Evolutionary conservation across 2,329 filamentous ascomycete genomes (phyloP), one percentile per base, ranked within the genome.

Genomic region (Diaporthe humulicola): DNA sequence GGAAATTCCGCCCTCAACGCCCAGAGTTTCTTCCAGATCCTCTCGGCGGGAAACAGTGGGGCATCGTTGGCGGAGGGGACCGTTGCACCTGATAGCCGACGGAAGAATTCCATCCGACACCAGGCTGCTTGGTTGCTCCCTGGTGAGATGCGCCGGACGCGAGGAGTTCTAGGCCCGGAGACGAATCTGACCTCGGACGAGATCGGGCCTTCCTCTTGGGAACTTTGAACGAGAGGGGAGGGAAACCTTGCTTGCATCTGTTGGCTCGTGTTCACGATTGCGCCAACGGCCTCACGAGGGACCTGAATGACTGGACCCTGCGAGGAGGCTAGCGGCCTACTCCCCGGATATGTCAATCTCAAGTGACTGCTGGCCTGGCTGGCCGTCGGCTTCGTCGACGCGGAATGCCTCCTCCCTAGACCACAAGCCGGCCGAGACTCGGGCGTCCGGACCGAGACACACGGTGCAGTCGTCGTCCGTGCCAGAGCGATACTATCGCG

Each of bases 361-460:
- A 28, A 10, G 22, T 25, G 25, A 45, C 17, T 12, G 25, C n/a
- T n/a, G n/a, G n/a, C 8, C 33, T 17, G 33, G 15, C 22, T 38
- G 45, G 45, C 45, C 38, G 45, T 25, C 25, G 42, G 64, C 45
- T 52, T 28, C 33, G n/a, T 17, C 28, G 33, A 15, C 15, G 22
- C 64, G 64, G 64, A 54, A 69, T 69, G 48, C 30, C 45, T 54
- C 48, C 64, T 69, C 64, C 64, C 64, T 69, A 40, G 64, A 15
- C 7, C 40, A 33, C 6, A 12, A 54, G 9, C 48, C 45, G 33
- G 33, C 64, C 48, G 64, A 69, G 64, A 69, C 48, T 54, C 64
- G 64, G 64, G 64, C 45, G 33, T n/a, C 22, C 64, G 64, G 64
- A 40, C 64, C 64, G 64, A 69, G 64, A 69, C 19, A 69, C 33